Conservation (phyloP, 805 yeast species). For the Lipomyces spencermartinsiae region DNA sequence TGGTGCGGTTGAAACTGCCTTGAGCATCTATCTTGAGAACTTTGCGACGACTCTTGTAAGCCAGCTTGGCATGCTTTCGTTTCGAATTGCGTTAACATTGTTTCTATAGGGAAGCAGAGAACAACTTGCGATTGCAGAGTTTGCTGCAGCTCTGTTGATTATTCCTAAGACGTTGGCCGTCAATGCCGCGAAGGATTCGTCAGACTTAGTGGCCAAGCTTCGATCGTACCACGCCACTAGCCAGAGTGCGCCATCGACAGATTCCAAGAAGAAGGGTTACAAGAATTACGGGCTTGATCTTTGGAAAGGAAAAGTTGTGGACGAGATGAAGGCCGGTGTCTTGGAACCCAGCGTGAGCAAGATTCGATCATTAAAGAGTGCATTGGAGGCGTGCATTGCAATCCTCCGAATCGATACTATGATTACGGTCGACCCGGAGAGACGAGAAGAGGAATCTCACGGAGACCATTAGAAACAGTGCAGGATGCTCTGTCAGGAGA, state of each 20-base stretch:
- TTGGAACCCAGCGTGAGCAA: slow-evolving; percentile 95
- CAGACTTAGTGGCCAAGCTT: slow-evolving; percentile 91
- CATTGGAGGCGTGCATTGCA: slow-evolving; percentile 97
- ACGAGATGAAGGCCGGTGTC: slow-evolving; percentile 83
- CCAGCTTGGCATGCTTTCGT: not conserved
- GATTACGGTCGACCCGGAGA: slow-evolving; percentile 97
- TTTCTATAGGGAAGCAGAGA: slow-evolving; percentile 77
- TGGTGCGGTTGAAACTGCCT: slow-evolving; percentile 97
- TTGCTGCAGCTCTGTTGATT: slow-evolving; percentile 84
- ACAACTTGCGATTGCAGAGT: slow-evolving; percentile 97
- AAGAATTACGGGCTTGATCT: slow-evolving; percentile 92
- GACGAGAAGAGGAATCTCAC: slow-evolving; percentile 70
- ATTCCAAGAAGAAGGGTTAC: slow-evolving; percentile 81
- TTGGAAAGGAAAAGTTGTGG: slow-evolving; percentile 88
- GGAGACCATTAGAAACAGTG: slow-evolving; percentile 47
- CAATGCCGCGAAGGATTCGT: slow-evolving; percentile 96
- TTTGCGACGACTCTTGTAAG: slow-evolving; percentile 86
- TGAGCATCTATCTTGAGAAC: slow-evolving; percentile 91
- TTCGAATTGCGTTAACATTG: not conserved
- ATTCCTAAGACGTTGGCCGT: slow-evolving; percentile 97
- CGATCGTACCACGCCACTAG: slow-evolving; percentile 96
- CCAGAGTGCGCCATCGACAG: slow-evolving; percentile 84
- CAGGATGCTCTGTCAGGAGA: not conserved
- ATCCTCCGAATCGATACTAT: slow-evolving; percentile 97
- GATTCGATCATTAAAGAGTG: slow-evolving; percentile 85